These are phyloP conservation scores for Onygenales sp. DNA, from an alignment of 2,329 filamentous ascomycete genomes.

Conservation along the genomic window DNA sequence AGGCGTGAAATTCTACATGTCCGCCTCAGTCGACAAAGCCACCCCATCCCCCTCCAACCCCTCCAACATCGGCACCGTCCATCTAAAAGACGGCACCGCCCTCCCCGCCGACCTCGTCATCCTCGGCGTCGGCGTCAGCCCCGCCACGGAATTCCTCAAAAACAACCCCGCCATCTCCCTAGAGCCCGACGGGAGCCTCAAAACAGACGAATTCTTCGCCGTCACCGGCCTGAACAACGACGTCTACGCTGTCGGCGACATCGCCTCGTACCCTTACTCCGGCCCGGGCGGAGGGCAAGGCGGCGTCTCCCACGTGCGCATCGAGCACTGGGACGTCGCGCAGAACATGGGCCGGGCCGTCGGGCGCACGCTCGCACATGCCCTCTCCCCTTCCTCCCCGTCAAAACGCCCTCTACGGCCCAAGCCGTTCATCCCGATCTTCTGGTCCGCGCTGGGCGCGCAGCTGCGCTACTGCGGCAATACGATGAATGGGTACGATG, in stretches of 20 bases:
- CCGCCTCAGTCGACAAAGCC: slow-evolving; percentile 72
- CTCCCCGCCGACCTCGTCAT: slow-evolving; percentile 85
- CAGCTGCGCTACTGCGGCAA: slow-evolving; percentile 93
- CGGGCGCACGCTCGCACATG: slow-evolving; percentile 65
- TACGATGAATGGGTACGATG: slow-evolving; percentile 73
- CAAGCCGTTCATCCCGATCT: slow-evolving; percentile 79
- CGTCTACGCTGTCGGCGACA: slow-evolving; percentile 90
- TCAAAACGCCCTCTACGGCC: slow-evolving; percentile 38
- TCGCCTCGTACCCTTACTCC: slow-evolving; percentile 88
- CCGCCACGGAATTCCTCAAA: slow-evolving; percentile 73
- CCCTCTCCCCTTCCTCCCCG: slow-evolving; percentile 21
- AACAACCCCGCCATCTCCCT: slow-evolving; percentile 61
- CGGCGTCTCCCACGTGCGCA: slow-evolving; percentile 58
- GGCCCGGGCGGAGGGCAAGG: slow-evolving; percentile 65
- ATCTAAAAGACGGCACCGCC: slow-evolving; percentile 74
- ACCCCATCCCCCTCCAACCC: slow-evolving; percentile 58
- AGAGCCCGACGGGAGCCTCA: slow-evolving; percentile 75
- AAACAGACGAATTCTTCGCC: slow-evolving; percentile 68
- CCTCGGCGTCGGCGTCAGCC: slow-evolving; percentile 78
- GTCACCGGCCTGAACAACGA: slow-evolving; percentile 62
- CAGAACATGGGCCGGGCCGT: slow-evolving; percentile 81
- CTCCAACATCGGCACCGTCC: slow-evolving; percentile 67
- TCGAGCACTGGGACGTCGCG: slow-evolving; percentile 98
- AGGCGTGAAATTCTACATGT: slow-evolving; percentile 81
- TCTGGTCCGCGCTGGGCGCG: slow-evolving; percentile 87